A percentile compares a stretch with the other conserved stretches of the same genome.
Conservation (phyloP, 2,329 filamentous ascomycete species). For the Fonsecaea multimorphosa region DNA sequence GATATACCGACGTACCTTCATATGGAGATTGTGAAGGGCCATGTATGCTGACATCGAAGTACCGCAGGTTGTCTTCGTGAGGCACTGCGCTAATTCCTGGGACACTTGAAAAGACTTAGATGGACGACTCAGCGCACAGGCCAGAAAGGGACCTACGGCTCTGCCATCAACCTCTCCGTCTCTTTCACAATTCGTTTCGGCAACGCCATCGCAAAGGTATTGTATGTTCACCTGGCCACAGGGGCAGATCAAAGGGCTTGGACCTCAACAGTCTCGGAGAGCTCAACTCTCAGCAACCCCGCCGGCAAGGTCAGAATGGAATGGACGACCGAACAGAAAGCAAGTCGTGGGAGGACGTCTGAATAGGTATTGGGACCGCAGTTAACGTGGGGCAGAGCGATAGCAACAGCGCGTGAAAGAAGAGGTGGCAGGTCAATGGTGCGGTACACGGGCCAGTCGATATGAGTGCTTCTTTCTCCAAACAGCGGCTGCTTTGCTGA, state of each 20-base stretch:
- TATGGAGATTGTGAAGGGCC: conserved; percentile 92
- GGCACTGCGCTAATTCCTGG: conserved; percentile 95
- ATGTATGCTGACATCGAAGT: conserved; percentile 97
- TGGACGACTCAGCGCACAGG: neutral
- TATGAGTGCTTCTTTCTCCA: neutral
- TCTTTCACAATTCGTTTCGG: conserved; percentile 99
- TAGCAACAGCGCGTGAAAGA: neutral
- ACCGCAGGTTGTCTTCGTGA: conserved; percentile 95
- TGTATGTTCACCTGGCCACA: conserved; percentile 6
- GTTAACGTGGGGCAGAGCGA: neutral
- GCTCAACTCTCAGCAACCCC: neutral
- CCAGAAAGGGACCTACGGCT: conserved; percentile 71
- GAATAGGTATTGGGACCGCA: neutral
- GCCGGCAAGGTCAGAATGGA: neutral
- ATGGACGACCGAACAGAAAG: neutral
- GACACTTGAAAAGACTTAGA: conserved; percentile 64
- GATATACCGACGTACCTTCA: conserved; percentile 68
- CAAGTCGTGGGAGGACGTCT: neutral
- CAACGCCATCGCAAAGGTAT: conserved; percentile 62
- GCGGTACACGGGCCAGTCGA: neutral
- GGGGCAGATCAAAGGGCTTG: conserved; percentile 8
- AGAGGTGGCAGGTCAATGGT: neutral
- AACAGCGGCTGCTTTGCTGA: neutral
- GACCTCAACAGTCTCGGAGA: conserved; percentile 5
- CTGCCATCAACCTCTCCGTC: conserved; percentile 94